These are phyloP conservation scores for Salinomyces thailandicus DNA, from an alignment of 2,329 filamentous ascomycete genomes.

Conservation along the genomic window DNA sequence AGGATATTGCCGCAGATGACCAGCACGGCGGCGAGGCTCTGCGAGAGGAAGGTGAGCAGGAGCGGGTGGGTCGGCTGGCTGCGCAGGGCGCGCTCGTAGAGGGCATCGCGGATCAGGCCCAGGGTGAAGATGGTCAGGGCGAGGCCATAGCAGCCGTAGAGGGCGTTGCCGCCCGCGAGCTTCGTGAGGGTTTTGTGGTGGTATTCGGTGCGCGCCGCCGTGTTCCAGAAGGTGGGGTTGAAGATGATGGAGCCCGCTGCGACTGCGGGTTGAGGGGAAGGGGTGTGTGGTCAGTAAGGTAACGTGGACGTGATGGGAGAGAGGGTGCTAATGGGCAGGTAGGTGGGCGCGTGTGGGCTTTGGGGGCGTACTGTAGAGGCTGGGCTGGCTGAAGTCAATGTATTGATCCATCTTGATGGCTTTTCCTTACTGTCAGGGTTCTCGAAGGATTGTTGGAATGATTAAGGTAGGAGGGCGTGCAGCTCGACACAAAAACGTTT, in stretches of 20 bases:
- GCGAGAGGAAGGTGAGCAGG: slow-evolving; percentile 43
- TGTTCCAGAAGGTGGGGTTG: slow-evolving; percentile 99
- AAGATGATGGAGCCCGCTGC: slow-evolving; percentile 62
- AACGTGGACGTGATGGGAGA: background rate
- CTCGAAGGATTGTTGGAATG: too few relatives aligned
- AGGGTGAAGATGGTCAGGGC: slow-evolving; percentile 83
- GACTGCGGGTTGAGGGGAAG: slow-evolving; percentile 8
- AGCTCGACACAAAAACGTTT: too few relatives aligned
- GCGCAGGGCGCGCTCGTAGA: slow-evolving; percentile 73
- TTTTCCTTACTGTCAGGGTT: too few relatives aligned
- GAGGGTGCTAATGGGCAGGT: background rate
- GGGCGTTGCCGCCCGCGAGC: slow-evolving; percentile 67
- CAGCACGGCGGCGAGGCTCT: slow-evolving; percentile 4
- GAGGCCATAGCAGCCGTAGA: slow-evolving; percentile 78
- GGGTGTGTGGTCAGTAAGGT: background rate
- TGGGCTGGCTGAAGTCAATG: slow-evolving; percentile 34
- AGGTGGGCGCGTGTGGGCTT: background rate
- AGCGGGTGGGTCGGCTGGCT: slow-evolving; percentile 64
- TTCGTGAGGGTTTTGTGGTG: slow-evolving; percentile 80
- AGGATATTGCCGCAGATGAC: slow-evolving; percentile 54
- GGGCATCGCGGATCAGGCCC: slow-evolving; percentile 69
- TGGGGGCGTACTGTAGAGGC: slow-evolving; percentile 34
- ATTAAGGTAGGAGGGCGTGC: too few relatives aligned
- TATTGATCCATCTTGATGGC: slow-evolving; percentile 30
- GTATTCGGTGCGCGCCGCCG: slow-evolving; percentile 82